Percentiles rank a stretch among this genome's conserved stretches.
These are phyloP conservation scores for Boletus rex-veris DNA, from an alignment of 768 basidiomycete genomes.

Conservation along the genomic window DNA sequence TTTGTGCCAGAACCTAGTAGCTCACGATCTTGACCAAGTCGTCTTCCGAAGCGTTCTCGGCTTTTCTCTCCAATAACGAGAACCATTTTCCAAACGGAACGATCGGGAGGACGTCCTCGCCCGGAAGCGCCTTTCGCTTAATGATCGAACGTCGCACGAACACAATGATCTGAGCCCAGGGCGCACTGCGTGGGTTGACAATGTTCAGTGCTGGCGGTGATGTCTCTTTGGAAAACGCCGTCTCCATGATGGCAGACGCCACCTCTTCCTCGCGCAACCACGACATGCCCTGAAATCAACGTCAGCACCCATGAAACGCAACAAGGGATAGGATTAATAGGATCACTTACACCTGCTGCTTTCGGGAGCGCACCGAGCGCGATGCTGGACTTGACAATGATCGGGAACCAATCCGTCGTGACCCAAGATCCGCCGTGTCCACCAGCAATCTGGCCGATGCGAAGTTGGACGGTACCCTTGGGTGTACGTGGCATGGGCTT, in stretches of 20 bases:
- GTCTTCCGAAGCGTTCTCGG: conserved; percentile 19
- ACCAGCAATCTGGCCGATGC: conserved; percentile 38
- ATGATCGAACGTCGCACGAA: conserved; percentile 19
- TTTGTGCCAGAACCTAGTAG: neutral
- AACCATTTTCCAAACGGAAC: conserved; percentile 37
- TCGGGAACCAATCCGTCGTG: conserved; percentile 49
- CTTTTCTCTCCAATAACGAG: conserved; percentile 20
- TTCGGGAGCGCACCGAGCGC: conserved; percentile 26
- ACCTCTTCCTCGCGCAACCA: conserved; percentile 44
- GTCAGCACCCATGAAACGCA: neutral
- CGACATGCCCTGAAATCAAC: conserved; percentile 23
- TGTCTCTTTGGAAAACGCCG: conserved; percentile 17
- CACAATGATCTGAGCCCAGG: conserved; percentile 32
- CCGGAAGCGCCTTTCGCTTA: conserved; percentile 1
- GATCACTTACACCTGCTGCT: conserved; percentile 31
- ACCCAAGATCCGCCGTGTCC: conserved; percentile 38
- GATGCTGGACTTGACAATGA: conserved; percentile 35
- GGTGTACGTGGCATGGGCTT: conserved; percentile 42
- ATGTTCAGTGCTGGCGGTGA: conserved; percentile 32
- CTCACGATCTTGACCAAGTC: conserved; percentile 33
- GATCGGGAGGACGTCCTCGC: conserved; percentile 21
- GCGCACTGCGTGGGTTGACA: conserved; percentile 35
- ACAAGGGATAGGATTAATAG: too few species aligned
- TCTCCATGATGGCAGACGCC: conserved; percentile 32
- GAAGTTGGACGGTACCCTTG: conserved; percentile 28